Evolutionary conservation across 176 grass and related monocot species (phyloP), one percentile per base, ranked within the genome.

Genomic region (Rhynchospora tenuis): DNA sequence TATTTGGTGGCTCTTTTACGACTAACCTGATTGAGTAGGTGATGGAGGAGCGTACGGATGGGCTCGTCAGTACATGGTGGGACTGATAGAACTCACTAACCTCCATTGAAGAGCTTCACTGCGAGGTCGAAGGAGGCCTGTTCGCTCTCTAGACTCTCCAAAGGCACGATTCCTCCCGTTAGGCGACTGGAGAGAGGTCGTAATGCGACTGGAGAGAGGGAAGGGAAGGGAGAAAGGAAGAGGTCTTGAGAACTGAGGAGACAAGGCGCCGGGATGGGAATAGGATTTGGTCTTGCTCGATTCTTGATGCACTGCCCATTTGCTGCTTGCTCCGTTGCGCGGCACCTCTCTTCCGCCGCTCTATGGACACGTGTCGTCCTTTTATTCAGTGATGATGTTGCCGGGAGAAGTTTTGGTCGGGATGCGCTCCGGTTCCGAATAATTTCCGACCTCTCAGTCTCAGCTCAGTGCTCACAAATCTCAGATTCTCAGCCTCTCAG

Each of bases 31-130:
- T 89, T 92, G 90, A 97, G 91, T 59, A 97, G 92, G 77, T 97
- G 94, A 33, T 97, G 94, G 77, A 97, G 90, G 6, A 97, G 90
- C 81, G 92, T 97, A 45, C 90, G 86, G 2, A 59, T 76, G 31
- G 94, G 94, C 61, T 94, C 92, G 57, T 94, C 81, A 97, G 85
- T 66, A 90, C 90, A 84, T 97, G 91, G 76, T 97, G 94, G 86
- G 91, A 97, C 57, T 69, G 79, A 73, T 97, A 84, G 91, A 87
- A 97, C 6, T 94, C 88, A n/a, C n/a, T n/a, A n/a, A 0, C 94
- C 92, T 29, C 85, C 19, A 82, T 97, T 94, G 85, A 97, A 97
- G 59, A 97, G 88, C 61, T 64, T 87, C 73, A 83, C 94, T 7
- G 92, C 92, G 13, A 82, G 66, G 48, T 89, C 92, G 59, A 97